Percentiles rank a stretch among this genome's conserved stretches.
Evolutionary conservation across 371 early-diverging fungal species (phyloP).

Genomic region (Rhizopus delemar): DNA sequence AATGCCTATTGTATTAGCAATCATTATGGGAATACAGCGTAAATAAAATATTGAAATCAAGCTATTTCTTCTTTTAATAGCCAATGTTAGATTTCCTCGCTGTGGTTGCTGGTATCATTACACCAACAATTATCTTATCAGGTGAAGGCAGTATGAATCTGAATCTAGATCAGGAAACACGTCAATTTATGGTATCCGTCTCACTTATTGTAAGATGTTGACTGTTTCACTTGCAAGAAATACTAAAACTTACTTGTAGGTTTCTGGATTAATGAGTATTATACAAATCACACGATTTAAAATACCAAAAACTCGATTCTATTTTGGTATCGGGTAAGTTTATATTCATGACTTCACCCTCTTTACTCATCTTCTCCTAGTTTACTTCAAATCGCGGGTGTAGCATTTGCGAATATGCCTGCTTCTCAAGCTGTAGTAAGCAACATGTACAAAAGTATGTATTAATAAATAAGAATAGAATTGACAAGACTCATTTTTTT

Average conservation of each 20-base stretch:
- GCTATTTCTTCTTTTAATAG: not conserved
- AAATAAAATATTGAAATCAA: not conserved
- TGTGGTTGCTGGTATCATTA: conserved; percentile 54
- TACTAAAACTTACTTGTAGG: not conserved
- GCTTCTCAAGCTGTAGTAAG: conserved; percentile 35
- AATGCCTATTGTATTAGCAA: conserved; percentile 30
- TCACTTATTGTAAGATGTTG: conserved; percentile 40
- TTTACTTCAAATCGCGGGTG: conserved; percentile 41
- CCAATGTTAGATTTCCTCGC: conserved; percentile 38
- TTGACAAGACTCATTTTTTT: conserved; percentile 11
- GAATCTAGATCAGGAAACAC: conserved; percentile 45
- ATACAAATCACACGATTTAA: conserved; percentile 53
- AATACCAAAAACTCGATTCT: conserved; percentile 49
- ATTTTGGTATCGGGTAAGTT: conserved; percentile 32
- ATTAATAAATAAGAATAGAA: conserved; percentile 10
- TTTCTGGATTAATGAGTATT: conserved; percentile 38
- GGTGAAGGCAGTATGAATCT: conserved; percentile 48
- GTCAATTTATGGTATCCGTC: conserved; percentile 54
- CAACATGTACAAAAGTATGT: conserved; percentile 44
- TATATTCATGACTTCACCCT: not conserved
- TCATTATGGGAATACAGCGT: conserved; percentile 40
- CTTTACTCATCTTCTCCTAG: conserved; percentile 25
- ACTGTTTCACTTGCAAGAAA: not conserved
- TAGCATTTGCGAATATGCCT: conserved; percentile 41
- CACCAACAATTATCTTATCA: conserved; percentile 52